phyloP scores from a whole-genome alignment of 1,284 basidiomycete species.

The Ceratobasidium sp. region DNA sequence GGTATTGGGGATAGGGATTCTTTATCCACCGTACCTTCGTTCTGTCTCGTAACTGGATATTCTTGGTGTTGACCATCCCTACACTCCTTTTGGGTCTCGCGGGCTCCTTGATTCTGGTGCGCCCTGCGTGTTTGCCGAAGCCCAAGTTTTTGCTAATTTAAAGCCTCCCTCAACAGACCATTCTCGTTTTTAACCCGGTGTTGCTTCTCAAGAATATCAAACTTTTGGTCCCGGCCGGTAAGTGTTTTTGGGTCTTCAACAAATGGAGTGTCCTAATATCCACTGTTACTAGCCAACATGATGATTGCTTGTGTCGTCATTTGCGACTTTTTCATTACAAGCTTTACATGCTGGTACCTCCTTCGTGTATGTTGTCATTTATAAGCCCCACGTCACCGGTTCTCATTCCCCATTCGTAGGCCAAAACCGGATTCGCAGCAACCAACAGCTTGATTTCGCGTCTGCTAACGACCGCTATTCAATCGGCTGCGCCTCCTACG shows the following conservation, averaged over 20 bases:
- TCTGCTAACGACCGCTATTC: conserved; percentile 19
- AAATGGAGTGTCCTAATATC: too few relatives aligned
- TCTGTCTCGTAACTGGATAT: conserved; percentile 30
- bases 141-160: not conserved
- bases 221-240: conserved; percentile 2
- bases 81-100: conserved; percentile 30
- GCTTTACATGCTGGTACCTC: conserved; percentile 30
- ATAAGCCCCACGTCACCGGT: not conserved
- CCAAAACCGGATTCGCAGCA: conserved; percentile 33
- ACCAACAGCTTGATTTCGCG: conserved; percentile 28
- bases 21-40: conserved; percentile 35
- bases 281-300: conserved; percentile 31
- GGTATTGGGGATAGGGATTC: conserved; percentile 4
- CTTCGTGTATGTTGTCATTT: not conserved
- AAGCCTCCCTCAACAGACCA: conserved; percentile 2
- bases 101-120: conserved; percentile 9
- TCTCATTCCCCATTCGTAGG: not conserved
- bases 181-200: not conserved
- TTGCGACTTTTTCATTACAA: conserved; percentile 30
- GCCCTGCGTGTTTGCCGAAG: not conserved
- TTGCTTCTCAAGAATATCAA: not conserved
- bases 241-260: not conserved
- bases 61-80: conserved; percentile 19
- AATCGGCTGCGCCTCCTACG: conserved; percentile 26
- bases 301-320: conserved; percentile 33